A percentile compares a stretch with the other conserved stretches of the same genome.
Conservation (phyloP, 225 moss, liverwort and hornwort genomes). For the Ulota crispa region DNA sequence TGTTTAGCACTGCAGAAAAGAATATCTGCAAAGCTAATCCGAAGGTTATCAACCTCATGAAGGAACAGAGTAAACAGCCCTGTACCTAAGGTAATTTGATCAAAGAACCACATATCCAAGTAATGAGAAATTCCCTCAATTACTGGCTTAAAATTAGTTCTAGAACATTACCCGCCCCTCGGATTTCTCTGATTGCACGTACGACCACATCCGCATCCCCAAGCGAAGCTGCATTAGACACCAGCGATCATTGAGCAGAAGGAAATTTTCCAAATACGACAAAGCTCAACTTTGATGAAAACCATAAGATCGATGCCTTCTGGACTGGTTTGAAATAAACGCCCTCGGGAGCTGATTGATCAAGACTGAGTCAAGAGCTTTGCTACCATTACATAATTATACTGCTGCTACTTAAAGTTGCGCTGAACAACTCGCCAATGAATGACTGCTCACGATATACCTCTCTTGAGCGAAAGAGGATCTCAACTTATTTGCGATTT, state of each 20-base stretch:
- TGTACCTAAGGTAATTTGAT: neutral
- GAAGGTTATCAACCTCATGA: neutral
- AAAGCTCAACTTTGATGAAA: neutral
- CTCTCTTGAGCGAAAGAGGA: neutral
- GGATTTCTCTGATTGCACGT: conserved; percentile 82
- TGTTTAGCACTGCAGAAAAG: neutral
- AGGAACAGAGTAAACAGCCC: neutral
- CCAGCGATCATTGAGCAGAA: conserved; percentile 14
- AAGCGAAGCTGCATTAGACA: conserved; percentile 67
- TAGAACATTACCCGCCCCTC: conserved; percentile 74
- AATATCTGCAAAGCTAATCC: neutral
- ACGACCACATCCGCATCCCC: conserved; percentile 95
- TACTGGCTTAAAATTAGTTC: neutral
- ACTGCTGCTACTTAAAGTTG: neutral
- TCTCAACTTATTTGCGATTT: neutral
- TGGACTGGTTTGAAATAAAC: neutral
- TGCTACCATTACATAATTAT: neutral
- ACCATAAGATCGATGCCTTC: neutral
- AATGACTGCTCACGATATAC: neutral
- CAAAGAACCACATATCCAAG: neutral
- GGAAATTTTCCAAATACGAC: neutral
- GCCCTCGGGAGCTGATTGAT: neutral
- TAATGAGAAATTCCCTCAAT: neutral
- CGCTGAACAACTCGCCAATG: neutral
- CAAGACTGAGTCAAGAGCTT: neutral